Base-by-base conservation (phyloP, 495 filamentous ascomycete genomes). In the Penicillium canariense region DNA sequence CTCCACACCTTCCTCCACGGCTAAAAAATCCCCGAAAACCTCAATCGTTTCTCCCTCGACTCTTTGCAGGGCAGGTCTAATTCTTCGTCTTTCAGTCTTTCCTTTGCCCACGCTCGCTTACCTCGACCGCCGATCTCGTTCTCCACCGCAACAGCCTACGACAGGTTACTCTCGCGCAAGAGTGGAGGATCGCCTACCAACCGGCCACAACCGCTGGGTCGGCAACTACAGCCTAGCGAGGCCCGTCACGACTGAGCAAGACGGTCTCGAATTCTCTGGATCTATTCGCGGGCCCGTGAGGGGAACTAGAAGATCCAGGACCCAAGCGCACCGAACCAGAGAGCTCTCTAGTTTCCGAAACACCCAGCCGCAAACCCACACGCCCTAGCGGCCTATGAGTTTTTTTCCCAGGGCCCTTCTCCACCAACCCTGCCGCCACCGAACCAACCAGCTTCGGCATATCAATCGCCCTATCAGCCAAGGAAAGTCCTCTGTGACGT, bases 131-230 rank as follows among this genome's bases (percentile, higher is more conserved):
- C 49, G 49, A 53, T 58, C 49, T 6, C n/a, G 11, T 43, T 30
- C 35, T 53, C 55, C 43, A 52, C 49, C 50, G 49, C 28, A 17
- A 22, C 26, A 39, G 14, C 17, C 15, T 27, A 22, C 28, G 48
- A 43, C 36, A 32, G 7, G 28, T 5, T 18, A 34, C 48, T 17
- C 22, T 34, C 47, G 15, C 34, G 17, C 43, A 27, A 36, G 14
- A 40, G 48, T 53, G 38, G 30, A 50, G 12, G 56, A 62, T 59
- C 54, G 50, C 14, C 36, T 27, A 18, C 20, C 28, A 43, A n/a
- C 47, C 39, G 30, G 38, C 20, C 38, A 42, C 20, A 14, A 42
- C 40, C 18, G 55, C 27, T 55, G 48, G 52, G 15, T 51, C 38
- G 52, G 28, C 31, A 47, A 10, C 15, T 31, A 52, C 17, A 49